Conservation (phyloP, 257 asterid genomes). For the Gardenia jasminoides region DNA sequence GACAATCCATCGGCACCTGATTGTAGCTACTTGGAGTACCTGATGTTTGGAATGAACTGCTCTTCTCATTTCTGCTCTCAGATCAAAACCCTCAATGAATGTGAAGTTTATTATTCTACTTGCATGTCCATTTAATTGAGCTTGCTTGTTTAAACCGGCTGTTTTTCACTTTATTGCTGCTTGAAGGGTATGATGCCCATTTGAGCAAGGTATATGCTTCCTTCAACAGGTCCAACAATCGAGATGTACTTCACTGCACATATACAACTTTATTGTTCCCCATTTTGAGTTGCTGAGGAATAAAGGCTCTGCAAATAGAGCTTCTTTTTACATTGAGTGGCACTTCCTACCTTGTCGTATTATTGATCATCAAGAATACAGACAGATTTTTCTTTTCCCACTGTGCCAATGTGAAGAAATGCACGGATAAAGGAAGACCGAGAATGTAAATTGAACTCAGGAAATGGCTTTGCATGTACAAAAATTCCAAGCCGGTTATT, state of each 20-base stretch:
- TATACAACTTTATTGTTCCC: slow-evolving; percentile 3
- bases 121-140: not conserved
- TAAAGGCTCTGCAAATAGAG: not conserved
- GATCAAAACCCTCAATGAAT: slow-evolving; percentile 13
- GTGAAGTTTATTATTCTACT: not conserved
- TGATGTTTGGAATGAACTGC: slow-evolving; percentile 80
- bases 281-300: not conserved
- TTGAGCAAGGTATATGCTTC: not conserved
- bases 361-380: not conserved
- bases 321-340: not conserved
- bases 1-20: slow-evolving; percentile 76
- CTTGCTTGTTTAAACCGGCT: not conserved
- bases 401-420: not conserved
- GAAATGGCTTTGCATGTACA: not conserved
- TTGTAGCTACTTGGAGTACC: slow-evolving; percentile 98
- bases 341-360: not conserved
- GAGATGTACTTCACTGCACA: not conserved
- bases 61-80: slow-evolving; percentile 49
- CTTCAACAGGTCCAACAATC: slow-evolving; percentile 17
- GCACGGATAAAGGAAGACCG: not conserved
- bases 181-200: not conserved
- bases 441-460: not conserved
- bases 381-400: not conserved
- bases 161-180: not conserved
- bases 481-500: not conserved